Base-by-base conservation (phyloP, 2,329 filamentous ascomycete species). In the Madurella mycetomatis region DNA sequence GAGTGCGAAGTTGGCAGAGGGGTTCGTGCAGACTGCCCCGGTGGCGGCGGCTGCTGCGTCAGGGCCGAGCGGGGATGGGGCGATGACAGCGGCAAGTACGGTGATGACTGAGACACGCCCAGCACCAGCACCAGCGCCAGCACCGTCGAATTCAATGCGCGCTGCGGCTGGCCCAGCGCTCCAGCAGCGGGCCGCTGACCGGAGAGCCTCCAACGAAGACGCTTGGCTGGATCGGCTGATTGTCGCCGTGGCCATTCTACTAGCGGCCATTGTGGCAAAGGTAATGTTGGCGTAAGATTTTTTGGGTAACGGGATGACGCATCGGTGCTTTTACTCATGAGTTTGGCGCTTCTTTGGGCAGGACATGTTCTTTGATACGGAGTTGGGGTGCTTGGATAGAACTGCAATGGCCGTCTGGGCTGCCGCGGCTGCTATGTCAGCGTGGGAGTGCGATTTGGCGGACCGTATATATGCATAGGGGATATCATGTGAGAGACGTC, bases 181-280 rank as follows among this genome's bases (percentile, higher is more conserved):
- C 42, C 59, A 57, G 56, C 62, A 53, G 47, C 52, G 47, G 47
- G 60, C 51, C 54, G 48, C 60, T 57, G 55, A 63, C 40, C 53
- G 52, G 52, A 56, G 53, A 30, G 47, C 46, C 25, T 56, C 76
- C 49, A 77, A 81, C 30, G 81, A 75, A 2, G 80, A 88, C 15
- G 72, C 84, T 12, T 95, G 90, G 87, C 77, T 96, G 16, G 92
- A 96, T 69, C 83, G 88, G 59, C 81, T 86, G 39, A 96, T 96
- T 60, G 82, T 86, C 18, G 86, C 83, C 7, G 71, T 96, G 16
- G 75, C 89, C 0, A 77, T 89, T 13, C 76, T 88, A 25, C 73
- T 96, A 17, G 73, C 85, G 3, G 82, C 88, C 18, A 82, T 95
- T 75, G 73, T 96, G 18, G 56, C 82, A 53, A 85, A 82, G 64